Evolutionary conservation across 2,329 filamentous ascomycete species (phyloP).

Genomic region (Arthroderma uncinatum): DNA sequence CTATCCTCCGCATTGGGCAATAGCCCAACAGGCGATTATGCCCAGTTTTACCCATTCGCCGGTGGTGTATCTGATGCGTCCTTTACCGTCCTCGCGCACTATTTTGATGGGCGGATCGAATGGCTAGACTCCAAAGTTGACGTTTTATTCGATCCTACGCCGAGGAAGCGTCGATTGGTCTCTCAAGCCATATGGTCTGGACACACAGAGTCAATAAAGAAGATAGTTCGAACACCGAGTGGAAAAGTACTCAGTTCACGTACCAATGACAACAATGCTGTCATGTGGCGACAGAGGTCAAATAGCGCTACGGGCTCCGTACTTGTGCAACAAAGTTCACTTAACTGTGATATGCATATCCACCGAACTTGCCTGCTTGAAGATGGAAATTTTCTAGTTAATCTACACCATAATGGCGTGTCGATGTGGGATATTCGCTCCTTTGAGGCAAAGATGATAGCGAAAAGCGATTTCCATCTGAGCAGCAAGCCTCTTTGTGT

Average conservation of each 20-base stretch:
- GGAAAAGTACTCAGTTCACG: constrained; percentile 71
- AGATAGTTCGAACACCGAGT: constrained; percentile 75
- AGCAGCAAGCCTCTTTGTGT: constrained; percentile 67
- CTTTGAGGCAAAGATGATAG: constrained; percentile 48
- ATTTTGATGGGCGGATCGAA: constrained; percentile 73
- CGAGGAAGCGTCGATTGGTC: constrained; percentile 47
- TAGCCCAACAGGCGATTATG: constrained; percentile 41
- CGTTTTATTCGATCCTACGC: constrained; percentile 63
- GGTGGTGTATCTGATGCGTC: constrained; percentile 49
- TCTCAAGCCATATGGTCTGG: constrained; percentile 67
- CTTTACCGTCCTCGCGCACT: constrained; percentile 65
- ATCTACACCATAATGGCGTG: constrained; percentile 59
- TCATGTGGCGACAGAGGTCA: constrained; percentile 66
- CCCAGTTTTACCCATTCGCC: constrained; percentile 64
- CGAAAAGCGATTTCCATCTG: constrained; percentile 47
- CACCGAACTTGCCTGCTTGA: constrained; percentile 68
- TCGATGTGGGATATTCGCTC: constrained; percentile 69
- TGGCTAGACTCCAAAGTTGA: constrained; percentile 71
- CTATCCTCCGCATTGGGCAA: constrained; percentile 27
- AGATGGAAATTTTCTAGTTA: constrained; percentile 69
- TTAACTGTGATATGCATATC: constrained; percentile 59
- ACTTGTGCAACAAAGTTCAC: constrained; percentile 55
- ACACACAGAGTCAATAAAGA: constrained; percentile 67
- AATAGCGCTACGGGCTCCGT: constrained; percentile 41
- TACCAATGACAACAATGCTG: constrained; percentile 64